These are phyloP conservation scores for Cetradonia linearis DNA, from an alignment of 495 filamentous ascomycete genomes.

Conservation along the genomic window DNA sequence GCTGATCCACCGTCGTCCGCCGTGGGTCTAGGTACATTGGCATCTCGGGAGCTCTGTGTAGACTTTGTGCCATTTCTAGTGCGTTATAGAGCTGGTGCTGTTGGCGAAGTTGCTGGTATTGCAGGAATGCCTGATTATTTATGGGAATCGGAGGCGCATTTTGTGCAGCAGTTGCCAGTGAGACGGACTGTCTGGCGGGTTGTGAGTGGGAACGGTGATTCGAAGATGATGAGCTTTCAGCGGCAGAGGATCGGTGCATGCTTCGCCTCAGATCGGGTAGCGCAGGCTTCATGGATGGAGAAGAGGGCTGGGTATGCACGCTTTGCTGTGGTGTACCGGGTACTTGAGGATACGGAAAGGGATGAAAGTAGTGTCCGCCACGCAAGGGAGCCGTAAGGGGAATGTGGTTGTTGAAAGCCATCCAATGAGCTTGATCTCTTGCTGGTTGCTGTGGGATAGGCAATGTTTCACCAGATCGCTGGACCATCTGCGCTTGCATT, in stretches of 20 bases:
- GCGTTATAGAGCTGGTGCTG: constrained; percentile 19
- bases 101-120: constrained; percentile 29
- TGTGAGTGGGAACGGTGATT: constrained; percentile 57
- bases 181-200: constrained; percentile 43
- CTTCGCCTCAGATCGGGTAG: constrained; percentile 49
- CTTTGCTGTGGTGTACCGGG: constrained; percentile 38
- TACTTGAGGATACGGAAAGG: constrained; percentile 39
- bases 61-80: constrained; percentile 24
- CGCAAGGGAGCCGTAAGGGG: constrained; percentile 39
- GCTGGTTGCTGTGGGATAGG: constrained; percentile 13
- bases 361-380: constrained; percentile 40
- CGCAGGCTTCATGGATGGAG: constrained; percentile 44
- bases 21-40: constrained; percentile 21
- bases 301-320: constrained; percentile 50
- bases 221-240: constrained; percentile 41
- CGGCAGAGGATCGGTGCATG: constrained; percentile 45
- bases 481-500: constrained; percentile 43
- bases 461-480: constrained; percentile 18
- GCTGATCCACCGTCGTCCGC: constrained; percentile 15
- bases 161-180: constrained; percentile 23
- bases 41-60: constrained; percentile 22
- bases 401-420: constrained; percentile 39
- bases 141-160: constrained; percentile 28
- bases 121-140: constrained; percentile 32
- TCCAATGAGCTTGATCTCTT: constrained; percentile 30